phyloP scores from a whole-genome alignment of 2,329 filamentous ascomycete species.

The Hypocreales sp. region DNA sequence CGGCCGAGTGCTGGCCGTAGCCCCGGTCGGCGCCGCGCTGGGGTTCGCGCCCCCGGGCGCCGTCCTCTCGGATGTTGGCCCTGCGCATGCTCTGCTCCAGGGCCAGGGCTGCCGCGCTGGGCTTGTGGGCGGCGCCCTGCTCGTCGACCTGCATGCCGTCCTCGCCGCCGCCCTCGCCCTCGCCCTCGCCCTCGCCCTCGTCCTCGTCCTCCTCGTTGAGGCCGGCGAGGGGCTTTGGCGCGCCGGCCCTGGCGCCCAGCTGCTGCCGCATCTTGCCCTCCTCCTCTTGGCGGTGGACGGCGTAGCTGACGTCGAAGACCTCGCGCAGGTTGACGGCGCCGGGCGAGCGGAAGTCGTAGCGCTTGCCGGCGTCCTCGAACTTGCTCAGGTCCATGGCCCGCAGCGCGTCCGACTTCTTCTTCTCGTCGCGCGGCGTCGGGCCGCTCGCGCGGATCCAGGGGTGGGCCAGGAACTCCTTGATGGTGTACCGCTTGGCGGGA shows the following conservation, averaged over 20 bases:
- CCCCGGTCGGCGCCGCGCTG: conserved; percentile 37
- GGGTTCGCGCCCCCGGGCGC: conserved; percentile 16
- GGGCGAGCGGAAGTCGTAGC: conserved; percentile 87
- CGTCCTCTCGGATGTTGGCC: conserved; percentile 50
- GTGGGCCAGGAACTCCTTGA: conserved; percentile 82
- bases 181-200: too few relatives aligned
- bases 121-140: conserved; percentile 28
- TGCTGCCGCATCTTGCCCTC: conserved; percentile 86
- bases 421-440: conserved; percentile 41
- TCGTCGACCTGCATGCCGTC: conserved; percentile 50
- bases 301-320: conserved; percentile 96
- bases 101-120: conserved; percentile 40
- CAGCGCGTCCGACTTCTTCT: conserved; percentile 31
- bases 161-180: too few relatives aligned
- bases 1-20: conserved; percentile 78
- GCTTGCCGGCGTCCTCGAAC: conserved; percentile 43
- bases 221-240: conserved; percentile 37
- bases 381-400: conserved; percentile 41
- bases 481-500: conserved; percentile 87
- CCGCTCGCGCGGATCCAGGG: conserved; percentile 72
- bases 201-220: conserved; percentile 57
- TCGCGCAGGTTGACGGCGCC: conserved; percentile 91
- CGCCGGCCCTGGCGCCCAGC: conserved; percentile 56
- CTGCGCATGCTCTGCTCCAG: conserved; percentile 82
- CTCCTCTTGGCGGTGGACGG: conserved; percentile 91